Conservation (phyloP, 2,329 filamentous ascomycete species). For the Nigrospora osmanthi region DNA sequence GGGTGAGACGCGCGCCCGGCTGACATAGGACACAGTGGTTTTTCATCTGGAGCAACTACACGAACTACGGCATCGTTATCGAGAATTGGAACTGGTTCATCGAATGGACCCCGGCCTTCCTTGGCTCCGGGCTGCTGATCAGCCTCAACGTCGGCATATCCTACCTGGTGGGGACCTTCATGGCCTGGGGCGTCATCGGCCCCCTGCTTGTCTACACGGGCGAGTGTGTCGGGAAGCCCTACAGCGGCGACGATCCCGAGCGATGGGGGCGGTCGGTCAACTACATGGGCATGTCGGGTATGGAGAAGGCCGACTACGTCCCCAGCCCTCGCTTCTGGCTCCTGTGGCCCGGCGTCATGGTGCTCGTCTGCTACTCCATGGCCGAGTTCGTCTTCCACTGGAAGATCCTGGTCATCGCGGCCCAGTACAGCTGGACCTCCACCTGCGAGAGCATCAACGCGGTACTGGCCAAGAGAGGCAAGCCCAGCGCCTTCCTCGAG, state of each 20-base stretch:
- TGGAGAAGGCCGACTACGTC: background rate
- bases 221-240: conserved; percentile 30
- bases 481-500: conserved; percentile 15
- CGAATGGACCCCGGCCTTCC: conserved; percentile 51
- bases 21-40: conserved; percentile 24
- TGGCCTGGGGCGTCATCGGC: conserved; percentile 50
- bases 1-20: too few relatives aligned
- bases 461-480: conserved; percentile 29
- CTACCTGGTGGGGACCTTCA: conserved; percentile 44
- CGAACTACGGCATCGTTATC: conserved; percentile 38
- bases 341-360: conserved; percentile 32
- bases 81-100: conserved; percentile 53
- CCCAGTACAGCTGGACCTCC: conserved; percentile 40
- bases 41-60: conserved; percentile 45
- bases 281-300: background rate
- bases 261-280: background rate
- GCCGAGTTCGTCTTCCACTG: conserved; percentile 20
- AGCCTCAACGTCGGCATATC: conserved; percentile 51
- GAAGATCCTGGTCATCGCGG: conserved; percentile 27
- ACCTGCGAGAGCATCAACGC: conserved; percentile 32
- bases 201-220: conserved; percentile 46
- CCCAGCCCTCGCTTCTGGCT: conserved; percentile 19
- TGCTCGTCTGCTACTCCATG: conserved; percentile 31
- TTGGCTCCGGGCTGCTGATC: conserved; percentile 50
- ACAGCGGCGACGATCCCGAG: background rate